phyloP scores from a whole-genome alignment of 257 asterid genomes.

The Nicotiana undulata region DNA sequence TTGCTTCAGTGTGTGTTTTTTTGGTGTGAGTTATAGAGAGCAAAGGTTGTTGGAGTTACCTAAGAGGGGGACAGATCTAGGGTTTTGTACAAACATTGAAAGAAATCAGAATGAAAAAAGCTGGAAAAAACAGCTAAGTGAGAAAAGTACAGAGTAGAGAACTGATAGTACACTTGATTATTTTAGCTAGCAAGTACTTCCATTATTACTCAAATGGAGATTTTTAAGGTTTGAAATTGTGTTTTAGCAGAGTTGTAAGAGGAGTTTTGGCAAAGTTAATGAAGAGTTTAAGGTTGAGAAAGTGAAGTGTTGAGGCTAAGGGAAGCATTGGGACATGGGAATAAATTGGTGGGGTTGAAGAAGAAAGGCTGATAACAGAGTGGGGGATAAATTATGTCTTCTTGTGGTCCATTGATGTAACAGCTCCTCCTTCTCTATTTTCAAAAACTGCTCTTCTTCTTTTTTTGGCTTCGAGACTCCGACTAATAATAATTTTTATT shows the following conservation, averaged over 20 bases:
- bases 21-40: background rate
- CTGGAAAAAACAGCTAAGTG: too few species aligned
- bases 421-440: background rate
- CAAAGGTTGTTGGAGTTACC: constrained; percentile 3
- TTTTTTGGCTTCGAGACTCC: too few species aligned
- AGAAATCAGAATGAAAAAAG: background rate
- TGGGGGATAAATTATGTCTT: background rate
- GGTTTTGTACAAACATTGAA: constrained; percentile 66
- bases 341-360: constrained; percentile 15
- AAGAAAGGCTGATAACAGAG: background rate
- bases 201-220: background rate
- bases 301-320: constrained; percentile 26
- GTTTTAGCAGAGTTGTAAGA: background rate
- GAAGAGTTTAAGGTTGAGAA: background rate
- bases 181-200: background rate
- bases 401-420: background rate
- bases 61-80: constrained; percentile 65
- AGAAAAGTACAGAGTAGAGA: constrained; percentile 11
- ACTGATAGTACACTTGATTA: background rate
- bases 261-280: constrained; percentile 1
- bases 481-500: too few species aligned
- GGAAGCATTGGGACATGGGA: constrained; percentile 56
- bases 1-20: background rate
- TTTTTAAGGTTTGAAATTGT: background rate
- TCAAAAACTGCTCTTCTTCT: too few species aligned